These are phyloP conservation scores for Pseudogymnoascus sp. DNA, from an alignment of 2,329 filamentous ascomycete species.

Conservation along the genomic window DNA sequence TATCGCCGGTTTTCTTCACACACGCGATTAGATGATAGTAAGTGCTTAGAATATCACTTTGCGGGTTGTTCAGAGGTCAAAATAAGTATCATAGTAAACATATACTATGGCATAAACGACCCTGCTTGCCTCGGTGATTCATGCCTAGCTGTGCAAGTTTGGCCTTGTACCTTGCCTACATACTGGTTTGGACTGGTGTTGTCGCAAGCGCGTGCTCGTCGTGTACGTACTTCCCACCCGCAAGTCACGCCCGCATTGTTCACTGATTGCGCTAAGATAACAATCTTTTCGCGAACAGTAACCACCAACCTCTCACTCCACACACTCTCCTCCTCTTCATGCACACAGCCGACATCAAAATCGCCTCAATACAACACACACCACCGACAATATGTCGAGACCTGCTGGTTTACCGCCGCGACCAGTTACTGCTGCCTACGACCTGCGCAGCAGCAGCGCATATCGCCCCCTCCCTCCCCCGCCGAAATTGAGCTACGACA, in stretches of 20 bases:
- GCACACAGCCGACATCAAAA: constrained; percentile 3
- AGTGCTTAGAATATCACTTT: neutral
- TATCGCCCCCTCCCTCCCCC: constrained; percentile 2
- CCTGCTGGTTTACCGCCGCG: constrained; percentile 5
- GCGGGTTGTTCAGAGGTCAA: neutral
- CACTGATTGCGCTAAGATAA: constrained; percentile 9
- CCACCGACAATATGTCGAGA: constrained; percentile 5
- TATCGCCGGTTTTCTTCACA: neutral
- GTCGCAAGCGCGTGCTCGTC: neutral
- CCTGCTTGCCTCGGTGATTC: neutral
- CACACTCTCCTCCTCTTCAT: constrained; percentile 1
- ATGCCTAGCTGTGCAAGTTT: neutral
- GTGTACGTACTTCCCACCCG: neutral
- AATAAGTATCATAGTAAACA: constrained; percentile 2
- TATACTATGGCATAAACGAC: neutral
- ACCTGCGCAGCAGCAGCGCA: neutral
- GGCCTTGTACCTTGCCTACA: constrained; percentile 1
- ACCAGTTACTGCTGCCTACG: constrained; percentile 1
- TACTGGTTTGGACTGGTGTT: constrained; percentile 5
- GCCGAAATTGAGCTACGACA: neutral
- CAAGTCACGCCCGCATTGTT: constrained; percentile 5
- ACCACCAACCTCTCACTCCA: neutral
- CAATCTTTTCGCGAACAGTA: constrained; percentile 1
- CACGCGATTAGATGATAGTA: neutral
- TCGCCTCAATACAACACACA: neutral